Evolutionary conservation across 768 basidiomycete species (phyloP).

Genomic region (Rubroboletus pulcherrimus): DNA sequence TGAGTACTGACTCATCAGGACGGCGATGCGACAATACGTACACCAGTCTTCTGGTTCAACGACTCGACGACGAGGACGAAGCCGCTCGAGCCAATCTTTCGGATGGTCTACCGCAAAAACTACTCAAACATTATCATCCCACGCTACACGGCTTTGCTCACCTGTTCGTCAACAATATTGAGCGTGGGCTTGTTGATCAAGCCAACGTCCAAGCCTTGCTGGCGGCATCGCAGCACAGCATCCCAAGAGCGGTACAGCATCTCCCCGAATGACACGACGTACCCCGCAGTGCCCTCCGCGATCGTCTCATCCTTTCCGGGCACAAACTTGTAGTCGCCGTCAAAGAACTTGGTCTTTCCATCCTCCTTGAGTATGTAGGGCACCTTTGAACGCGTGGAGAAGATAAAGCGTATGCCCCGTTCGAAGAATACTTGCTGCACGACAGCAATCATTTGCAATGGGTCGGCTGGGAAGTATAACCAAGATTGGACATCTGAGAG

Average conservation of each 20-base stretch:
- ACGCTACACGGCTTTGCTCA: conserved; percentile 23
- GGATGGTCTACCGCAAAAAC: conserved; percentile 41
- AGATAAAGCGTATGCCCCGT: conserved; percentile 78
- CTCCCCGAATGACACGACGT: conserved; percentile 83
- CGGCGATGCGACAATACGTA: conserved; percentile 23
- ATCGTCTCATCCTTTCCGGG: conserved; percentile 86
- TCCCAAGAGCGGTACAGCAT: conserved; percentile 84
- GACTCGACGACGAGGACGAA: conserved; percentile 87
- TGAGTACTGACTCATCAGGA: not conserved
- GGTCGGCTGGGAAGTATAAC: conserved; percentile 88
- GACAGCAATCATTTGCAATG: conserved; percentile 75
- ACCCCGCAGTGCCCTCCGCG: conserved; percentile 71
- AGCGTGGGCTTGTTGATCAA: conserved; percentile 83
- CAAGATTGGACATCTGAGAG: conserved; percentile 74
- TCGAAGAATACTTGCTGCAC: conserved; percentile 80
- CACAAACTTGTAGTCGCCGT: conserved; percentile 67
- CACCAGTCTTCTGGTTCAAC: conserved; percentile 86
- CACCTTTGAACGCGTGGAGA: conserved; percentile 87
- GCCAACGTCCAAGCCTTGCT: conserved; percentile 75
- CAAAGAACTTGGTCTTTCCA: conserved; percentile 62
- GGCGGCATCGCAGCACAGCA: conserved; percentile 69
- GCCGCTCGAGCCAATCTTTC: conserved; percentile 65
- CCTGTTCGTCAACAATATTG: conserved; percentile 81
- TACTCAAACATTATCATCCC: not conserved
- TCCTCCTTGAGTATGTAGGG: conserved; percentile 81